Evolutionary conservation across 768 basidiomycete genomes (phyloP).

Genomic region (Suillus cothurnatus): DNA sequence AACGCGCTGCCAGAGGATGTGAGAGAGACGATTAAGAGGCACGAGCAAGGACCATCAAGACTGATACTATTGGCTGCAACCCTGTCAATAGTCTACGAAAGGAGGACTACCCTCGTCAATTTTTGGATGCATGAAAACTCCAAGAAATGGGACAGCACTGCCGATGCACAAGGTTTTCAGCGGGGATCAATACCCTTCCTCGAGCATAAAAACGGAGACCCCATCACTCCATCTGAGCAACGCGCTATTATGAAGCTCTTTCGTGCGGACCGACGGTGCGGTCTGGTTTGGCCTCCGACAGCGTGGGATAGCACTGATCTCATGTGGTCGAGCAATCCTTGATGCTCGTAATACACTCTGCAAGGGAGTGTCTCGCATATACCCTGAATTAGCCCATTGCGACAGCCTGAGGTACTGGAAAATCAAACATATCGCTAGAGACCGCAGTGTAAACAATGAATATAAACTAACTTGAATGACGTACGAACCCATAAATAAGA

Average conservation of each 20-base stretch:
- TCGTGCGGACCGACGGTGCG: too few species aligned
- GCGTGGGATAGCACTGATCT: not conserved
- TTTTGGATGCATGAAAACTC: not conserved
- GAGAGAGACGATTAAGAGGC: slow-evolving; percentile 20
- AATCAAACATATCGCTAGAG: not conserved
- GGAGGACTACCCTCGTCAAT: not conserved
- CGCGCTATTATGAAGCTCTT: not conserved
- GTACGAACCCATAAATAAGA: too few species aligned
- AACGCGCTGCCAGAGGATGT: slow-evolving; percentile 24
- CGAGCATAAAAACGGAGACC: not conserved
- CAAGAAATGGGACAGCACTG: not conserved
- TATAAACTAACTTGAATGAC: too few species aligned
- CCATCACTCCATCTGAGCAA: not conserved
- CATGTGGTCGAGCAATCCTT: not conserved
- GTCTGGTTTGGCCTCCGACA: not conserved
- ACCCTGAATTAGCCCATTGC: not conserved
- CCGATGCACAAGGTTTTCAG: not conserved
- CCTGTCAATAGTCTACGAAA: not conserved
- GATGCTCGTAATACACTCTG: not conserved
- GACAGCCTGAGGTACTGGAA: slow-evolving; percentile 1
- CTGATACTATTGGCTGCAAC: not conserved
- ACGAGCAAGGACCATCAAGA: slow-evolving; percentile 17
- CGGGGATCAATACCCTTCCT: not conserved
- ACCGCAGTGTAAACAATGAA: too few species aligned
- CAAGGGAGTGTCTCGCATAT: not conserved